These are phyloP conservation scores for Ogataea henricii DNA, from an alignment of 805 yeast genomes.

Conservation along the genomic window DNA sequence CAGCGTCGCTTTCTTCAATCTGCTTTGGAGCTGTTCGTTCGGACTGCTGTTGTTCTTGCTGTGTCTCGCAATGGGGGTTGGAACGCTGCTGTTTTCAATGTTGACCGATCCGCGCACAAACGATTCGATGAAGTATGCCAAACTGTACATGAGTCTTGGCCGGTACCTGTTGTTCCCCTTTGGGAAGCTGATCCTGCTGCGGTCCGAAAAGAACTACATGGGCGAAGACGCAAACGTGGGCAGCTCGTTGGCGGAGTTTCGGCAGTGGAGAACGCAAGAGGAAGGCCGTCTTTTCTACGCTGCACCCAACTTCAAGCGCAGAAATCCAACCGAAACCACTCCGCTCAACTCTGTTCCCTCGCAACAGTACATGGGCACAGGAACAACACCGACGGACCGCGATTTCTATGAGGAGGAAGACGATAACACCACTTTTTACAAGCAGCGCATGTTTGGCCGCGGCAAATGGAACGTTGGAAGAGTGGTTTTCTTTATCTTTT, in stretches of 20 bases:
- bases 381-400: no score
- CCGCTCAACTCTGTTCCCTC: conserved; percentile 16
- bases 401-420: conserved; percentile 34
- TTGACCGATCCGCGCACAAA: conserved; percentile 46
- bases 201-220: conserved; percentile 76
- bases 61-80: conserved; percentile 51
- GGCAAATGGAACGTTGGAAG: conserved; percentile 91
- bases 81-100: conserved; percentile 47
- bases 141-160: conserved; percentile 61
- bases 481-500: conserved; percentile 69
- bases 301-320: conserved; percentile 43
- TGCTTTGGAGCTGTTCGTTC: conserved; percentile 70
- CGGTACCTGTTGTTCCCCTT: conserved; percentile 81
- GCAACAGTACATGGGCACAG: not conserved
- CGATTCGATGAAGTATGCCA: conserved; percentile 62
- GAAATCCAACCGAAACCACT: conserved; percentile 21
- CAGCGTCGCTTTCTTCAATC: conserved; percentile 67
- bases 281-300: conserved; percentile 82
- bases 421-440: conserved; percentile 30
- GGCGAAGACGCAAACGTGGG: conserved; percentile 91
- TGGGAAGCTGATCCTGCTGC: conserved; percentile 82
- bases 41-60: conserved; percentile 63
- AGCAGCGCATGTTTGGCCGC: conserved; percentile 74
- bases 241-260: conserved; percentile 78
- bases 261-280: conserved; percentile 82